These are phyloP conservation scores for Sporopachydermia quercuum DNA, from an alignment of 805 yeast genomes.

Conservation along the genomic window DNA sequence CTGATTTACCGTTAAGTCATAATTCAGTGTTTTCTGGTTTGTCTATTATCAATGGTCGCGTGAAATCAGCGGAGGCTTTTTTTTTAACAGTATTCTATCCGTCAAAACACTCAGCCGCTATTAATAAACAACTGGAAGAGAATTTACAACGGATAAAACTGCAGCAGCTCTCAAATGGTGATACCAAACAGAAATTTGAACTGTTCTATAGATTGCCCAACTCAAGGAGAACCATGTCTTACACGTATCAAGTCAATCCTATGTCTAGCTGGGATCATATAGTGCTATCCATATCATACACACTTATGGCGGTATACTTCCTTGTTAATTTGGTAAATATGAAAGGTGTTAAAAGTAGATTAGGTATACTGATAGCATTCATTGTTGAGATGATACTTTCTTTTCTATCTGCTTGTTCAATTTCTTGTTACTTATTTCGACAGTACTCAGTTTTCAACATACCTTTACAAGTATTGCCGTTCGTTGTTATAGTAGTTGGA, in stretches of 20 bases:
- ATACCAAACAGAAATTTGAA: conserved; percentile 16
- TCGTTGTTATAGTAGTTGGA: conserved; percentile 26
- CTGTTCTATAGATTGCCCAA: no score
- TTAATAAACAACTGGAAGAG: conserved; percentile 11
- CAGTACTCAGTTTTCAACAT: conserved; percentile 17
- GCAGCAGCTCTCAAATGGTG: no score
- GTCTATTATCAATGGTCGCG: conserved; percentile 27
- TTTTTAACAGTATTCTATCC: conserved; percentile 21
- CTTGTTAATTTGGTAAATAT: conserved; percentile 25
- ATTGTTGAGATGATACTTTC: conserved; percentile 25
- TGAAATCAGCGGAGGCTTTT: conserved; percentile 25
- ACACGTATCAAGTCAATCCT: conserved; percentile 5
- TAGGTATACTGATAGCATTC: conserved; percentile 31
- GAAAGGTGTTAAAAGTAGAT: conserved; percentile 28
- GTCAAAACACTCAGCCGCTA: conserved; percentile 7
- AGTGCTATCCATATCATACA: conserved; percentile 14
- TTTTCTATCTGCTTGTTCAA: conserved; percentile 26
- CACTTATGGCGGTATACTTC: conserved; percentile 19
- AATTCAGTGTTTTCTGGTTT: conserved; percentile 23
- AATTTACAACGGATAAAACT: no score
- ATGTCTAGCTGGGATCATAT: conserved; percentile 13
- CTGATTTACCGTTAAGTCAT: conserved; percentile 14
- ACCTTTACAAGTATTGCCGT: conserved; percentile 27
- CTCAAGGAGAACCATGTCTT: conserved; percentile 4
- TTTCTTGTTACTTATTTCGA: conserved; percentile 23